phyloP scores from a whole-genome alignment of 2,329 filamentous ascomycete species.

The Arthrobotrys musiformis region DNA sequence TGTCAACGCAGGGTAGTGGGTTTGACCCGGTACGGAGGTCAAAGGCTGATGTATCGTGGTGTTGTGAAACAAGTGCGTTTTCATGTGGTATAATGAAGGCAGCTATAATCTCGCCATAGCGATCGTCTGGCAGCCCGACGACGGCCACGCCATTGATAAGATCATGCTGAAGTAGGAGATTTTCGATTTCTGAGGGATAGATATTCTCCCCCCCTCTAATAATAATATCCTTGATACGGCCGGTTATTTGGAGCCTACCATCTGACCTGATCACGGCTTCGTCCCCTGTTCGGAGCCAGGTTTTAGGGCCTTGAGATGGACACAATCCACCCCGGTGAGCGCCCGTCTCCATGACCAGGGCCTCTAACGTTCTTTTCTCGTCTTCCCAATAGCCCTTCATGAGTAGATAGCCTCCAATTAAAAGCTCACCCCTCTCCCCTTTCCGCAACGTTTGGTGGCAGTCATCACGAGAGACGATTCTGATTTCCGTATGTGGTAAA shows the following conservation, averaged over 20 bases:
- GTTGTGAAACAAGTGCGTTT: not conserved
- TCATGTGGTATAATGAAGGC: constrained; percentile 73
- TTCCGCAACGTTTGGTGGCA: constrained; percentile 70
- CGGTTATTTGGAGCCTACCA: constrained; percentile 77
- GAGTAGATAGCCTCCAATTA: constrained; percentile 79
- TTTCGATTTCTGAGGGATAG: constrained; percentile 88
- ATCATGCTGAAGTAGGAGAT: constrained; percentile 79
- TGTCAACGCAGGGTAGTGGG: not conserved
- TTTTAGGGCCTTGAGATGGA: not conserved
- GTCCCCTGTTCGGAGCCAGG: constrained; percentile 76
- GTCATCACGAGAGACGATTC: constrained; percentile 80
- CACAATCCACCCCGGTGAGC: constrained; percentile 69
- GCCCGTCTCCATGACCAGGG: constrained; percentile 69
- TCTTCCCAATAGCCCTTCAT: constrained; percentile 87
- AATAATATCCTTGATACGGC: constrained; percentile 90
- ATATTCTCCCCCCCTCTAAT: constrained; percentile 90
- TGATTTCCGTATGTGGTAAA: constrained; percentile 79
- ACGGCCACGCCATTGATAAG: constrained; percentile 79
- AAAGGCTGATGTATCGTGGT: not conserved
- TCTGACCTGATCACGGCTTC: constrained; percentile 84
- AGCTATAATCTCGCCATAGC: constrained; percentile 85
- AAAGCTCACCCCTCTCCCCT: constrained; percentile 80
- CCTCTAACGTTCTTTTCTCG: constrained; percentile 73
- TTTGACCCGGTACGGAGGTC: not conserved
- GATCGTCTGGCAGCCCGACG: constrained; percentile 82